Evolutionary conservation across 2,329 filamentous ascomycete species (phyloP).

Genomic region (Paecilomyces sp.): DNA sequence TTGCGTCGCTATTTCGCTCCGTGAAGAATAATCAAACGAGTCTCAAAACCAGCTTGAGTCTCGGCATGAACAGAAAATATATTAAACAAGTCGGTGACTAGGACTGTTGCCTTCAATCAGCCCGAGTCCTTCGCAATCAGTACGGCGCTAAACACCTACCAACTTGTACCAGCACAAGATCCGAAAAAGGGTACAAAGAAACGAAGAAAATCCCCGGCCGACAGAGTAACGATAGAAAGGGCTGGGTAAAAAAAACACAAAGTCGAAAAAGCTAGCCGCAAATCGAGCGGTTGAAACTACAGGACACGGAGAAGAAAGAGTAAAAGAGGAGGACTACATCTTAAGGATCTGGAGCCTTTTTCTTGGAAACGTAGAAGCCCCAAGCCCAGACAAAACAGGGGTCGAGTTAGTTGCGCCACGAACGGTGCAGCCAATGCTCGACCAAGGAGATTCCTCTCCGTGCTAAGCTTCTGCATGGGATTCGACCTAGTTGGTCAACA

Average conservation of each 20-base stretch:
- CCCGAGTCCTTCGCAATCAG: neutral
- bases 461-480: neutral
- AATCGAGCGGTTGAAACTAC: neutral
- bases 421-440: neutral
- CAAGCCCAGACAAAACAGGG: neutral
- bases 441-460: neutral
- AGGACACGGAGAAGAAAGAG: neutral
- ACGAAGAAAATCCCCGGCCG: neutral
- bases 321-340: neutral
- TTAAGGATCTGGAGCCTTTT: neutral
- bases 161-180: neutral
- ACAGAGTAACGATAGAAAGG: neutral
- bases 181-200: neutral
- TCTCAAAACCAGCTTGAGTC: conserved; percentile 3
- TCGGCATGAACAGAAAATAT: neutral
- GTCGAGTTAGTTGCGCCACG: neutral
- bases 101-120: neutral
- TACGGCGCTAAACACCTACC: neutral
- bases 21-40: neutral
- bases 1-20: neutral
- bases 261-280: neutral
- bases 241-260: neutral
- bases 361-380: neutral
- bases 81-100: neutral
- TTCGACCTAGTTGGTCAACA: neutral